Evolutionary conservation across 73 alveolate species (phyloP).

Genomic region (Paramecium biaurelia): DNA sequence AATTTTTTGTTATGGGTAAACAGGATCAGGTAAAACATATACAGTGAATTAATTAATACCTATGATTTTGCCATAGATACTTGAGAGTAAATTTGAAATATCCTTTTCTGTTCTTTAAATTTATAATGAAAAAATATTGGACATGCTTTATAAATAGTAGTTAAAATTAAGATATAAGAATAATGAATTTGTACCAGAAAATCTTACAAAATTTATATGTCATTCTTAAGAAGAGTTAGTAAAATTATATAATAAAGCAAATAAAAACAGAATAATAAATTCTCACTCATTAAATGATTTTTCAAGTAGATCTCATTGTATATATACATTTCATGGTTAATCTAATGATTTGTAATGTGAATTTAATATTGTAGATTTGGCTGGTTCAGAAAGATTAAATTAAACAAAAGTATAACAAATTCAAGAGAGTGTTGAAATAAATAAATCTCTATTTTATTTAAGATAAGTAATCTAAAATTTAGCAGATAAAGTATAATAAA

Average conservation of each 20-base stretch:
- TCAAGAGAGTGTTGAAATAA: slow-evolving; percentile 95
- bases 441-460: slow-evolving; percentile 88
- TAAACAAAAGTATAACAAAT: slow-evolving; percentile 88
- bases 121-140: slow-evolving; percentile 24
- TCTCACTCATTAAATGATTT: slow-evolving; percentile 92
- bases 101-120: neutral
- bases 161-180: neutral
- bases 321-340: slow-evolving; percentile 91
- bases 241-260: neutral
- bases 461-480: slow-evolving; percentile 92
- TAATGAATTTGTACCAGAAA: neutral
- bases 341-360: slow-evolving; percentile 75
- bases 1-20: neutral
- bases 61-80: neutral
- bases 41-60: slow-evolving; percentile 5
- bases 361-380: slow-evolving; percentile 96
- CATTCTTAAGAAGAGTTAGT: neutral
- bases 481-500: slow-evolving; percentile 83
- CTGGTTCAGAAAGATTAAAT: slow-evolving; percentile 95
- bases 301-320: slow-evolving; percentile 94
- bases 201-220: neutral
- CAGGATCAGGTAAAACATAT: slow-evolving; percentile 5
- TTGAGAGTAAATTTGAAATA: neutral
- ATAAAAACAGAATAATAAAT: slow-evolving; percentile 83
- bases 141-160: neutral